Evolutionary conservation across 441 rosid species (phyloP).

Genomic region (Gossypium gossypioides): DNA sequence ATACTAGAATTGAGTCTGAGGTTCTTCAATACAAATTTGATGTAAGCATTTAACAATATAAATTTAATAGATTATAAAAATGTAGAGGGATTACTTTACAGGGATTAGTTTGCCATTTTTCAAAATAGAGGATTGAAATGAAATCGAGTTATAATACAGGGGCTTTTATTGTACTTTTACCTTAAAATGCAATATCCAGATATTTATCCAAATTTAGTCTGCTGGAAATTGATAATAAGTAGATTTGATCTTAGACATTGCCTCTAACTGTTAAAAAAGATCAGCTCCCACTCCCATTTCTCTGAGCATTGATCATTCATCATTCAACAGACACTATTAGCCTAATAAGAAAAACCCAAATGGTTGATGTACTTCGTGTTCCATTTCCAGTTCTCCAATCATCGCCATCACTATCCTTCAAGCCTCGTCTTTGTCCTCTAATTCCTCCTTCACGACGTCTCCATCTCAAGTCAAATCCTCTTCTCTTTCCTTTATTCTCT

Average conservation of each 20-base stretch:
- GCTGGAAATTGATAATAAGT: not conserved
- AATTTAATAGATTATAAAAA: too few relatives aligned
- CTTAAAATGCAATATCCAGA: not conserved
- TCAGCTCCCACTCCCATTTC: not conserved
- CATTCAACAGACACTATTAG: not conserved
- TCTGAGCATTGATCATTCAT: not conserved
- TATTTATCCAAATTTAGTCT: not conserved
- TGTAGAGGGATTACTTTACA: too few relatives aligned
- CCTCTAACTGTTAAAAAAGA: not conserved
- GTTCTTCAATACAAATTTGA: too few relatives aligned
- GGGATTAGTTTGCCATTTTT: too few relatives aligned
- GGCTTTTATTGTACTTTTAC: not conserved
- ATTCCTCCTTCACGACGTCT: slow-evolving; percentile 13
- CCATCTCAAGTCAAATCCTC: slow-evolving; percentile 2
- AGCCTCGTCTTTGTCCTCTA: slow-evolving; percentile 4
- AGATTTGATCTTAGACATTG: not conserved
- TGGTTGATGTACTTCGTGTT: not conserved
- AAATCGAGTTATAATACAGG: not conserved
- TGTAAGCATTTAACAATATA: too few relatives aligned
- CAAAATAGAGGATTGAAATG: too few relatives aligned
- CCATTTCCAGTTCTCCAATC: slow-evolving; percentile 7
- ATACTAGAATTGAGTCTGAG: too few relatives aligned
- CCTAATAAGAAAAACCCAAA: not conserved
- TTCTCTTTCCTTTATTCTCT: slow-evolving; percentile 5
- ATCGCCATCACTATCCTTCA: slow-evolving; percentile 8